Evolutionary conservation across 148 eudicot species (phyloP).

Genomic region (Rhododendron molle): DNA sequence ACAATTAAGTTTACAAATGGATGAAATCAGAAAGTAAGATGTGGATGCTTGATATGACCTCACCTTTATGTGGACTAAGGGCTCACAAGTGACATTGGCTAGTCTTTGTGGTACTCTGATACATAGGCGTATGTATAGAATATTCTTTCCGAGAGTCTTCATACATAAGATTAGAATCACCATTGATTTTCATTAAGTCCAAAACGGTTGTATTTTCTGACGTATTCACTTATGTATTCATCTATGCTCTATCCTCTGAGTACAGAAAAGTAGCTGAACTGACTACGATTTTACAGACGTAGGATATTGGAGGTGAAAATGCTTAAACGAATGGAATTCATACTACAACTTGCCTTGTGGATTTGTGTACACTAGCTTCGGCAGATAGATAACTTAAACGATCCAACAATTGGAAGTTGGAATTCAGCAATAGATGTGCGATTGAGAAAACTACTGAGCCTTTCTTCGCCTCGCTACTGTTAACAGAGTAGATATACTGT

Average conservation of each 20-base stretch:
- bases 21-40: too few species aligned
- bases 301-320: too few species aligned
- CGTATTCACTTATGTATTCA: too few species aligned
- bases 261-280: too few species aligned
- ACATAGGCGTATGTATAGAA: background rate
- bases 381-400: background rate
- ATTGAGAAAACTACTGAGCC: background rate
- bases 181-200: background rate
- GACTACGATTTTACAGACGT: too few species aligned
- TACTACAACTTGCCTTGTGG: too few species aligned
- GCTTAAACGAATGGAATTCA: too few species aligned
- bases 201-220: too few species aligned
- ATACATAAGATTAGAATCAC: background rate
- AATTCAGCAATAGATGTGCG: background rate
- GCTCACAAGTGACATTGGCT: background rate
- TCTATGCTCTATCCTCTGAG: too few species aligned
- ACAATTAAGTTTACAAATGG: background rate
- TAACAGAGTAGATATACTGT: background rate
- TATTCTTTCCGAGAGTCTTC: background rate
- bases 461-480: too few species aligned
- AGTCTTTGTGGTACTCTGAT: background rate
- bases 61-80: background rate
- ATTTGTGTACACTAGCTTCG: too few species aligned
- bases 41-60: too few species aligned
- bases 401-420: background rate